Evolutionary conservation across 2,329 filamentous ascomycete species (phyloP), one percentile per base, ranked within the genome.

Genomic region (Ascochyta fabae): DNA sequence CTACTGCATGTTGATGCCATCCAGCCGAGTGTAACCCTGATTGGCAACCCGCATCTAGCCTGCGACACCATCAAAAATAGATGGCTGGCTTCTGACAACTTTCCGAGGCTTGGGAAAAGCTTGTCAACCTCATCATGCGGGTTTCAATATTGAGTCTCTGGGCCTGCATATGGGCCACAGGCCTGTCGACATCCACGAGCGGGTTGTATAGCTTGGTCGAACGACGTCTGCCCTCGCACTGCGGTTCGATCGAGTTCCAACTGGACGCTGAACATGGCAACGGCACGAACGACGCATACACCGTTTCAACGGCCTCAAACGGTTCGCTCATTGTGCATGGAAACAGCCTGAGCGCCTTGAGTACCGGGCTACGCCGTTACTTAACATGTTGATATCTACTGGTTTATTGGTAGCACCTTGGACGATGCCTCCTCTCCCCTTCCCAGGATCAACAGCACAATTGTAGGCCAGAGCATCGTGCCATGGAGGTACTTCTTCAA

Each of bases 401-500:
- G 80, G 79, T 80, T 72, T 53, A 74, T 81, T 47, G 79, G 78
- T 3, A 80, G 73, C 50, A 73, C 70, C 7, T 59, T 81, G 36
- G 62, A 79, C 52, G 55, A 71, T 22, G 70, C 68, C 9, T 67
- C 72, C 3, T 50, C 64, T 4, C 40, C 59, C 6, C 69, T 79
- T 5, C 68, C 78, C 1, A 44, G 47, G 4, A 58, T 74, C 10
- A 62, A 71, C 29, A 39, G 50, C 1, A 75, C 76, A 1, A 66
- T 81, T 16, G 61, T 65, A 13, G 78, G 79, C 12, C 69, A 73
- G 2, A 80, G 78, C 27, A 70, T 76, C 22, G 78, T 81, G 31
- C 77, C 77, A 2, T 81, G 77, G 75, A 66, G 79, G 43, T 83
- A 83, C 62, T 78, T 81, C 60, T 81, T 82, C 60, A 83, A 83